Evolutionary conservation across 2,329 filamentous ascomycete species (phyloP), one percentile per base, ranked within the genome.

Genomic region (Microsporum canis): DNA sequence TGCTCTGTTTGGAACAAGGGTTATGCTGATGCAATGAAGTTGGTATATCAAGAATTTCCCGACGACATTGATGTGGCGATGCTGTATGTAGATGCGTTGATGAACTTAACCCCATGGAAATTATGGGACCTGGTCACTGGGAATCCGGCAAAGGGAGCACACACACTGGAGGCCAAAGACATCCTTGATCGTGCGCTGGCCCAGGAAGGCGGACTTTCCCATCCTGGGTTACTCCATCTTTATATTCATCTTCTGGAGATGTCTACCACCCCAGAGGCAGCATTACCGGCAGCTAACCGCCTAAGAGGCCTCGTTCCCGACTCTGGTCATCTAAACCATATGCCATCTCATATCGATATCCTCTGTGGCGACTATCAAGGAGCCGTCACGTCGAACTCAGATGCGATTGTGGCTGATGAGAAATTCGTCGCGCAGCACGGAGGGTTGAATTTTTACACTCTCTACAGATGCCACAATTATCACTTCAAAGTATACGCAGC

Each of bases 231-330:
- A 0, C 76, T 90, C 4, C 88, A 91, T 70, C 73, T 89, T 36
- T 91, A 91, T 70, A 88, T 90, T 43, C 87, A 90, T 66, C 79
- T 89, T 2, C 87, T 89, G 78, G 88, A 91, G 68, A 89, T 89
- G 87, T 89, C 87, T 0, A 74, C 77, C 0, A 79, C 76, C 0
- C 87, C 87, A 0, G 87, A 89, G 69, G 69, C 73, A 1, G 88
- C 84, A 0, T 70, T 88, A 14, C 75, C 80, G 0, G 77, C 80
- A 0, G 86, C 86, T 3, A 80, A 89, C 66, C 73, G 68, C 27
- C 77, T 90, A 8, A 83, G 87, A 27, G 78, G 77, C 7, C 78
- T 89, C 1, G 81, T 87, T 0, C 87, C 87, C 0, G 86, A 89
- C 68, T 79, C 83, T 0, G 87, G 87, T 0, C 88, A 91, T 70